phyloP scores from a whole-genome alignment of 2,329 filamentous ascomycete species.

The Ceratocystis variospora region DNA sequence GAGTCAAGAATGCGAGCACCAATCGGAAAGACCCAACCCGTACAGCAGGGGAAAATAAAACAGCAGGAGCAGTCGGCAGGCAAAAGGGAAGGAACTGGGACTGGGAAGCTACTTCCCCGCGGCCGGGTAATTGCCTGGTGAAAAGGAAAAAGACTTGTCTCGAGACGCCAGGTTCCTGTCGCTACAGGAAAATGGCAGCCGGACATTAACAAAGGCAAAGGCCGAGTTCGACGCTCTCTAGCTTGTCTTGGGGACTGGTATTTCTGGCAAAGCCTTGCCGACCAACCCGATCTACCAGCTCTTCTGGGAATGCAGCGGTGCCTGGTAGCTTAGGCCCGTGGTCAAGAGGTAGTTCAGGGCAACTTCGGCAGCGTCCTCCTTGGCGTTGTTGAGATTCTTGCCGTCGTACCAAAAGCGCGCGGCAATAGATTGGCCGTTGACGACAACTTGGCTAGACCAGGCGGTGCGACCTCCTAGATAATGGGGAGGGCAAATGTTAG shows the following conservation, averaged over 20 bases:
- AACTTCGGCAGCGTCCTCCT: conserved; percentile 80
- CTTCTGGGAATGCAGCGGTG: background rate
- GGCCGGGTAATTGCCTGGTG: background rate
- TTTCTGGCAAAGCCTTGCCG: background rate
- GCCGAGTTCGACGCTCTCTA: background rate
- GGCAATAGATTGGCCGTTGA: conserved; percentile 49
- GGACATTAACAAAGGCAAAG: background rate
- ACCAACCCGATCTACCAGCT: background rate
- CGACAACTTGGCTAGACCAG: conserved; percentile 71
- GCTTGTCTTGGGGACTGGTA: background rate
- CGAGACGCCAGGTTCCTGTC: background rate
- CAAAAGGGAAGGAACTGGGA: too few species aligned
- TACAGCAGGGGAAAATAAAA: too few species aligned
- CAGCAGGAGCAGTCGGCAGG: too few species aligned
- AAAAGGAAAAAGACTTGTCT: too few species aligned
- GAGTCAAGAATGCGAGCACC: too few species aligned
- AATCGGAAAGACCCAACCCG: too few species aligned
- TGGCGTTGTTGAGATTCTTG: conserved; percentile 72
- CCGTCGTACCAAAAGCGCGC: conserved; percentile 89
- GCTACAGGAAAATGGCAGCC: background rate
- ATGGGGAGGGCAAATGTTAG: conserved; percentile 7
- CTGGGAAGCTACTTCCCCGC: background rate
- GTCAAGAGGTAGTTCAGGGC: conserved; percentile 45
- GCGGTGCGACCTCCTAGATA: conserved; percentile 68
- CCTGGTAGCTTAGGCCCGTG: background rate